Conservation (phyloP, 768 basidiomycete genomes). For the Suillus bovinus region DNA sequence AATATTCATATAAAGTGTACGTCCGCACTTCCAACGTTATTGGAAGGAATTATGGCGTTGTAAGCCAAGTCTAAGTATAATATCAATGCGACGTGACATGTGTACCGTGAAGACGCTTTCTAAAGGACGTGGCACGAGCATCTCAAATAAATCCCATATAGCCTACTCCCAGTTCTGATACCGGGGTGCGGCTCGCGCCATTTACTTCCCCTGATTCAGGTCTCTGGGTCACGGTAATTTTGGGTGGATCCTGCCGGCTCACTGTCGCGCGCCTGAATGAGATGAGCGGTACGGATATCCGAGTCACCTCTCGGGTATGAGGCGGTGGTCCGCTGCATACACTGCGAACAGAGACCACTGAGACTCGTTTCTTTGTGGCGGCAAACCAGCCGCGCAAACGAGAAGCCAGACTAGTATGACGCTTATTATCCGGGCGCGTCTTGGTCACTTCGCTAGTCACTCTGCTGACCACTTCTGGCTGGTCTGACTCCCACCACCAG, state of each 20-base stretch:
- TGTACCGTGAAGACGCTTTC: not conserved
- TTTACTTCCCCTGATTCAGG: slow-evolving; percentile 4
- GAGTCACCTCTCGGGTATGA: not conserved
- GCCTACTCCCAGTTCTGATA: not conserved
- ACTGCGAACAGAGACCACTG: slow-evolving; percentile 2
- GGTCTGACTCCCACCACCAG: slow-evolving; percentile 20
- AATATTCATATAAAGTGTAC: not conserved
- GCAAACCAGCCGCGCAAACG: slow-evolving; percentile 1
- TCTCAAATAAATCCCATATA: not conserved
- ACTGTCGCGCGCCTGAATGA: slow-evolving; percentile 5
- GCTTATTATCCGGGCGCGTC: not conserved
- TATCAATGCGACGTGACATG: not conserved
- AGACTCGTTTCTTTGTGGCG: slow-evolving; percentile 1
- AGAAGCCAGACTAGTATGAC: not conserved
- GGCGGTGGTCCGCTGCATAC: not conserved
- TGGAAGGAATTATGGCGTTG: not conserved
- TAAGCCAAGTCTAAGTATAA: not conserved
- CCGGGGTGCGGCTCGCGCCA: not conserved
- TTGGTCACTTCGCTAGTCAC: not conserved
- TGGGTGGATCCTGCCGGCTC: slow-evolving; percentile 1
- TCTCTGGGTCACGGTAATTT: slow-evolving; percentile 3
- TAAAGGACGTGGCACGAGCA: not conserved
- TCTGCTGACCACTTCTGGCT: not conserved
- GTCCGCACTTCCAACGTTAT: not conserved
- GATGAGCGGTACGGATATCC: slow-evolving; percentile 4